Conservation (phyloP, 306 rosid genomes). For the Begonia peltatifolia region DNA sequence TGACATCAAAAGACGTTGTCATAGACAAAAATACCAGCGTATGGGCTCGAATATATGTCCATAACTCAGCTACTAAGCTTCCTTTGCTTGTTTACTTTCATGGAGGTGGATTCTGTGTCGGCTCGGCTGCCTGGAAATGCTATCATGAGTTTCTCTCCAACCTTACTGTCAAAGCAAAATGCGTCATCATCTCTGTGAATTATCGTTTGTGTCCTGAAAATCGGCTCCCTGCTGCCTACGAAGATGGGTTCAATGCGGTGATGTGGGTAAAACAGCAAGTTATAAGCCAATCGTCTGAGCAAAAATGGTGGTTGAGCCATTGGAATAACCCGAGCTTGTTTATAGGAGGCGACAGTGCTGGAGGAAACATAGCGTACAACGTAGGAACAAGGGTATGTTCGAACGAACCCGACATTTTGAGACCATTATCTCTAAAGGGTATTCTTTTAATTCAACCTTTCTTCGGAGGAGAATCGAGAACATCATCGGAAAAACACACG, state of each 20-base stretch:
- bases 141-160: slow-evolving; percentile 60
- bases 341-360: slow-evolving; percentile 81
- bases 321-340: slow-evolving; percentile 34
- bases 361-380: slow-evolving; percentile 75
- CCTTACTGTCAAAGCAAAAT: slow-evolving; percentile 42
- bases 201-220: slow-evolving; percentile 69
- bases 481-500: slow-evolving; percentile 41
- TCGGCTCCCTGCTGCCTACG: slow-evolving; percentile 64
- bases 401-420: slow-evolving; percentile 16
- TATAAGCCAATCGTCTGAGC: slow-evolving; percentile 15
- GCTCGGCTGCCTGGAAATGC: slow-evolving; percentile 81
- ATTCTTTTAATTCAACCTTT: slow-evolving; percentile 72
- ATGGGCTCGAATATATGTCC: slow-evolving; percentile 60
- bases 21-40: slow-evolving; percentile 38
- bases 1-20: slow-evolving; percentile 37
- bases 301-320: slow-evolving; percentile 57
- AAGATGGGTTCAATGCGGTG: slow-evolving; percentile 49
- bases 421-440: slow-evolving; percentile 35
- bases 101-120: slow-evolving; percentile 92
- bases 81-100: slow-evolving; percentile 73
- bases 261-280: slow-evolving; percentile 64
- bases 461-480: slow-evolving; percentile 68
- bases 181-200: slow-evolving; percentile 46
- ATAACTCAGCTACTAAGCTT: slow-evolving; percentile 17
- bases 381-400: slow-evolving; percentile 30